Base-by-base conservation (phyloP, 2,329 filamentous ascomycete genomes). In the Fusarium circinatum region DNA sequence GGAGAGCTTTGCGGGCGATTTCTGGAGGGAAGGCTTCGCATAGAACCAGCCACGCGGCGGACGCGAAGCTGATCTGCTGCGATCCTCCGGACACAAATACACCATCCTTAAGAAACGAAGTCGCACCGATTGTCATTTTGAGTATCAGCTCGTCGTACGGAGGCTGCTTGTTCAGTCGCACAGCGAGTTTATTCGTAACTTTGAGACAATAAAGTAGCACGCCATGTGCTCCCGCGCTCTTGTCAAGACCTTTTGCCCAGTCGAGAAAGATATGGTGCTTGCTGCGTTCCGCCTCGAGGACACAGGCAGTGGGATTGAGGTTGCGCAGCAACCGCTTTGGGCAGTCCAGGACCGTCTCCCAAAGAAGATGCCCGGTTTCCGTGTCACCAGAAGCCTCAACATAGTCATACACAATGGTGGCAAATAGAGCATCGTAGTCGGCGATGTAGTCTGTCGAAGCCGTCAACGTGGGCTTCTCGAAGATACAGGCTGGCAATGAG, bases 301-400 rank as follows among this genome's bases (percentile, higher is more conserved):
- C 42, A 13, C 8, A 18, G 5, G 42, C 6, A 6, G 17, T 26
- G 3, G 24, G 6, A 18, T 45, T 45, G 42, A 45, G 42, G 11
- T 18, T 45, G 4, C 7, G 14, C 5, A 45, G 6, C 9, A 45
- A 3, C 4, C 42, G 42, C 15, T 45, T 45, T 18, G 42, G n/a
- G 20, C 42, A 45, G 42, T 26, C 42, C 0, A 45, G n/a, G 0
- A 45, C n/a, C 6, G n/a, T 26, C 0, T 45, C 42, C 42, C 42
- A 45, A 1, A 45, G 42, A 0, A 45, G 11, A 26, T 18, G 15
- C 15, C 42, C n/a, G 0, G n/a, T 9, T 18, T 8, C 7, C 2
- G n/a, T 45, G 7, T 45, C 42, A 1, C 42, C 42, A 45, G n/a
- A 45, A 26, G n/a, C 42, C n/a, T 45, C 42, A 2, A 26, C n/a